Percentiles rank a stretch among this genome's conserved stretches.
phyloP scores from a whole-genome alignment of 306 rosid genomes.

The Pyrus bretschneideri region DNA sequence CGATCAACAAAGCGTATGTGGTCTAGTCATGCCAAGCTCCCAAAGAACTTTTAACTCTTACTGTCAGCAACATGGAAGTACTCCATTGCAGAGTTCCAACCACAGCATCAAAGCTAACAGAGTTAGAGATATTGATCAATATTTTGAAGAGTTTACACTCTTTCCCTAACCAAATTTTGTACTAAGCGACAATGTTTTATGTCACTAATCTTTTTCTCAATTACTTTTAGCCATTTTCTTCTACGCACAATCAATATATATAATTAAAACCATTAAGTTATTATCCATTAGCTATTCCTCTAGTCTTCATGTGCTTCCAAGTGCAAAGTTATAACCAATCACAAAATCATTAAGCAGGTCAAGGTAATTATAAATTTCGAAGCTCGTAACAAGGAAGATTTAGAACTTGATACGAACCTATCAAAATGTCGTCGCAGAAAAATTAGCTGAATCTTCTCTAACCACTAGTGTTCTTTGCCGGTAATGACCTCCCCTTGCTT shows the following conservation, averaged over 20 bases:
- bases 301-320: not conserved
- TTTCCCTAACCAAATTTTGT: too few relatives aligned
- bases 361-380: not conserved
- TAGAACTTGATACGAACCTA: slow-evolving; percentile 3
- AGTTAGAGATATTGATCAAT: too few relatives aligned
- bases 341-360: not conserved
- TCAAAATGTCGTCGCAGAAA: not conserved
- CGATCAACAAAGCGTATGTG: not conserved
- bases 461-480: not conserved
- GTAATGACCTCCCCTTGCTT: slow-evolving; percentile 3
- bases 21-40: not conserved
- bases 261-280: not conserved
- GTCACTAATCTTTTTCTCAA: not conserved
- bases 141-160: too few relatives aligned
- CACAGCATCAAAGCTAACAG: not conserved
- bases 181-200: too few relatives aligned
- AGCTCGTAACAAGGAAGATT: not conserved
- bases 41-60: not conserved
- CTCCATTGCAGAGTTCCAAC: not conserved
- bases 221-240: not conserved
- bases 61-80: not conserved
- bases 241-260: not conserved
- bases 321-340: not conserved
- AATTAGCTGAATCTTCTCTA: not conserved
- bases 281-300: not conserved